Conservation (phyloP, 495 filamentous ascomycete genomes). For the Penicillium desertorum region DNA sequence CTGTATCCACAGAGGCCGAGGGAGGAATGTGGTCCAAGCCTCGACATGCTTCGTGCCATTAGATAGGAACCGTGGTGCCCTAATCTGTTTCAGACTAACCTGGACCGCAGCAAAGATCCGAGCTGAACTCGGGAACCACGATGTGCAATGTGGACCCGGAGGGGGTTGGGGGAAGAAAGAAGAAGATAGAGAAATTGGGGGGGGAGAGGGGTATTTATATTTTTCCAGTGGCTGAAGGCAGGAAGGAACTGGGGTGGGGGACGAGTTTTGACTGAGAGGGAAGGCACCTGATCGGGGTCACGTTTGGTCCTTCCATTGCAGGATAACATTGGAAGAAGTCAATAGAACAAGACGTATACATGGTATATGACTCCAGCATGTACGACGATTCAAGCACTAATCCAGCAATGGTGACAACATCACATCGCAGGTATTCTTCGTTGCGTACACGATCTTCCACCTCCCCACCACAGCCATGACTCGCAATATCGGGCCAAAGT, state of each 20-base stretch:
- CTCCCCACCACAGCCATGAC: conserved; percentile 42
- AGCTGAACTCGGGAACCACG: not conserved
- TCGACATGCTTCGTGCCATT: not conserved
- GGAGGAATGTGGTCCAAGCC: no score
- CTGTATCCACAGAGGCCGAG: not conserved
- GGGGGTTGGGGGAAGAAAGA: not conserved
- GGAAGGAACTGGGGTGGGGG: not conserved
- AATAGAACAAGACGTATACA: not conserved
- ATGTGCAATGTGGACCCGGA: not conserved
- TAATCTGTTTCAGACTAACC: not conserved
- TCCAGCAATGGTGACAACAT: conserved; percentile 9
- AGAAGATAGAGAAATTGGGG: not conserved
- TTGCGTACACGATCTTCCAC: conserved; percentile 23
- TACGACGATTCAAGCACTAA: not conserved
- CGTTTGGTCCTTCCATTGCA: conserved; percentile 4
- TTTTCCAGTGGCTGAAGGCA: not conserved
- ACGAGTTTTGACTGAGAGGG: not conserved
- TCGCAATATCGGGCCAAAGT: conserved; percentile 49
- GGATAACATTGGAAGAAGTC: conserved; percentile 3
- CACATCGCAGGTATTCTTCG: conserved; percentile 16
- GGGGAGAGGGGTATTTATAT: not conserved
- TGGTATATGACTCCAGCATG: no score
- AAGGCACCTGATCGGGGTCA: not conserved
- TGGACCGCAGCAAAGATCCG: not conserved
- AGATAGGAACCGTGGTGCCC: not conserved